Evolutionary conservation across 2,329 filamentous ascomycete genomes (phyloP), one percentile per base, ranked within the genome.

Genomic region (Paracoccidioides lutzii): DNA sequence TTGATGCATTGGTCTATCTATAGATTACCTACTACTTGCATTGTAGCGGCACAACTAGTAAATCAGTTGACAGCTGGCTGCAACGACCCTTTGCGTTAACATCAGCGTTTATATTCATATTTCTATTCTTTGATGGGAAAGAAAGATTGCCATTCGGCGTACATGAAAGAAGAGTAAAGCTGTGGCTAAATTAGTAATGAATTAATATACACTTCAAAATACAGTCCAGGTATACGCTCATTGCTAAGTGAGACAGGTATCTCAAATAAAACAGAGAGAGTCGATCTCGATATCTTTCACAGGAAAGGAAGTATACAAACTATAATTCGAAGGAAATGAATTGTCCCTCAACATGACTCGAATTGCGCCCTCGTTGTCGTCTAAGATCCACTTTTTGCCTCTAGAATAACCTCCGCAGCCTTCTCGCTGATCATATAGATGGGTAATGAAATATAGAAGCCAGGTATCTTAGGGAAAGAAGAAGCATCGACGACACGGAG

Each of bases 401-500:
- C 49, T 4, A 70, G 55, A 55, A 83, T 80, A 3, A 75, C 74
- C 64, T 81, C 78, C 2, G 78, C 76, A 2, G 79, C 79, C 70
- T 82, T 83, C 70, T 83, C 80, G 3, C 74, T 73, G 4, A 78
- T 69, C 62, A 82, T 79, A 61, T 78, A 79, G 1, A 74, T 72
- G 0, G 77, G 71, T 1, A 75, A 64, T 10, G 73, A 69, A 32
- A 75, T 70, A 59, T 76, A 79, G 58, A 69, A 75, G 60, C 78
- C 78, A 5, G 77, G 76, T 55, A 76, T 77, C 58, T 70, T 70
- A 1, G 78, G 77, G 59, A 79, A 82, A 0, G 77, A 70, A 51
- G 72, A 76, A 0, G 79, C 80, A 68, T 83, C 81, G 0, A 83
- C 81, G 3, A 82, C 80, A 33, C 80, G 69, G 58, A 83, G 62